Base-by-base conservation (phyloP, 2,329 filamentous ascomycete species). In the Didymella lethalis region DNA sequence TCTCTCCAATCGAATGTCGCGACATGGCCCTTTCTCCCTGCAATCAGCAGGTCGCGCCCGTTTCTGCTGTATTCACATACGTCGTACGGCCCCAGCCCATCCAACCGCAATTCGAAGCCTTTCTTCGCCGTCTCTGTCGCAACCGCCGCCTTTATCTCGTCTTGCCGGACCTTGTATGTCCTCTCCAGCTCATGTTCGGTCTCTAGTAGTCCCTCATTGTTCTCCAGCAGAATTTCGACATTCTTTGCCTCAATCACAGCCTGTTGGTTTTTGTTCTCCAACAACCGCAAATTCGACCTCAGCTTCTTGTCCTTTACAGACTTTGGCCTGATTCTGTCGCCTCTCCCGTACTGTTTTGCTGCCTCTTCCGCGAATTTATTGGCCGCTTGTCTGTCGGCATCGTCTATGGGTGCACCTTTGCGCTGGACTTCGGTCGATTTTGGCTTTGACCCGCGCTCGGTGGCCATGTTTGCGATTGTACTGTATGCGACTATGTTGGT, bases 1-100 rank as follows among this genome's bases (percentile, higher is more conserved):
- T 90, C 90, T 64, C 94, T 85, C 94, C 95, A 99, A 78, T 99
- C 93, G 87, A 98, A 96, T 0, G 91, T 94, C 56, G 95, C 94
- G 65, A 99, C 83, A 86, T 99, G 95, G 14, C 95, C 95, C 78
- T 97, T 97, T 60, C 92, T 85, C 28, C 95, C 93, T 12, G 90
- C 93, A 32, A 99, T 83, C 53, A 99, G 81, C 63, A 99, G 80
- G 69, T 96, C 89, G 65, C 91, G 86, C 47, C 95, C 95, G 72
- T 96, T 98, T 44, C 92, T 85, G 47, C 92, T 92, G 78, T 97
- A 99, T 66, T 97, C 92, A 74, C 88, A 90, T 0, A 88, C 82
- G 72, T 99, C 82, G 72, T 99, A 99, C 0, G 95, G 95, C 0
- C 95, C 95, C 31, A 97, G 80, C 8, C 66, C 73, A 20, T 88